Conservation (phyloP, 345 rosid species). For the Toxicodendron radicans region DNA sequence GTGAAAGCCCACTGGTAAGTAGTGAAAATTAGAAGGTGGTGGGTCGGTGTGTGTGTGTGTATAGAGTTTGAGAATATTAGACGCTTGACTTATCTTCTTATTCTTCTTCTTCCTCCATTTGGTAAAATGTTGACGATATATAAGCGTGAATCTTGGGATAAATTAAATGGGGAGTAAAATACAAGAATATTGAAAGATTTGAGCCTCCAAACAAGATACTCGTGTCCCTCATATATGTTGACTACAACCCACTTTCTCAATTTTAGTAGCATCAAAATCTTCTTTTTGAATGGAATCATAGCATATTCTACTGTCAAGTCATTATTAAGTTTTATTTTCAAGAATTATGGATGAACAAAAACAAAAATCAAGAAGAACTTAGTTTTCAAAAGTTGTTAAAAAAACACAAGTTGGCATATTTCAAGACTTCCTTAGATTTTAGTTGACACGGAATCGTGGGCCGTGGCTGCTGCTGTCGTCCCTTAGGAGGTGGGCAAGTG, state of each 20-base stretch:
- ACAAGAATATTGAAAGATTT: neutral
- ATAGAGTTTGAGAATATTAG: neutral
- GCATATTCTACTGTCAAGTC: too few species aligned
- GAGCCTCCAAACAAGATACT: neutral
- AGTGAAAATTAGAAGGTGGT: neutral
- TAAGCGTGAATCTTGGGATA: neutral
- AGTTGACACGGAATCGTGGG: conserved; percentile 25
- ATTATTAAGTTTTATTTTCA: too few species aligned
- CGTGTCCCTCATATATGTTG: too few species aligned
- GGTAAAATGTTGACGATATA: conserved; percentile 1
- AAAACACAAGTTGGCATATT: too few species aligned
- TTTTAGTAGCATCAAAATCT: neutral
- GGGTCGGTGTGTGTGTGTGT: neutral
- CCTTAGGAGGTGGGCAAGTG: neutral
- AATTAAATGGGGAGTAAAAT: too few species aligned
- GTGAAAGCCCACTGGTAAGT: neutral
- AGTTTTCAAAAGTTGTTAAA: too few species aligned
- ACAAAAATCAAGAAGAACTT: too few species aligned
- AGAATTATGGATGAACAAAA: too few species aligned
- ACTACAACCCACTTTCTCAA: neutral
- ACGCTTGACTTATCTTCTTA: neutral
- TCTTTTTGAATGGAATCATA: neutral
- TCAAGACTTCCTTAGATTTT: too few species aligned
- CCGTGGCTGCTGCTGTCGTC: conserved; percentile 24
- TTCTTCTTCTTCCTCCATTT: neutral